These are phyloP conservation scores for Globisporangium cederbergense DNA, from an alignment of 352 stramenopile species.

Conservation along the genomic window DNA sequence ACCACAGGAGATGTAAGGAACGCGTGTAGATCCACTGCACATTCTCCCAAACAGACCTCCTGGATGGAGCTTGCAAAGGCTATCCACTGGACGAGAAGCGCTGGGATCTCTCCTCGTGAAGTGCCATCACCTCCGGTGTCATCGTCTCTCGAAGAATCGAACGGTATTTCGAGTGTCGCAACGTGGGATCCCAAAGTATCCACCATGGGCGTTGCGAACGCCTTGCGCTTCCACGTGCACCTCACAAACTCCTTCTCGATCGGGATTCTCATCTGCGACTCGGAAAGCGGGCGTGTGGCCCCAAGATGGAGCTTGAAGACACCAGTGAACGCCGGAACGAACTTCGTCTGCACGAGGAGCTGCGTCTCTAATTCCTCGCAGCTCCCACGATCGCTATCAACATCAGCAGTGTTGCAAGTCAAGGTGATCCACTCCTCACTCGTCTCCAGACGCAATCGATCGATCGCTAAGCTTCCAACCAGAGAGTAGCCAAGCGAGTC, in stretches of 20 bases:
- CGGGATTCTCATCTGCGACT: not conserved
- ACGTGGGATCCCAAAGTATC: too few species aligned
- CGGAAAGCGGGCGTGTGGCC: not conserved
- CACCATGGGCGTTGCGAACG: conserved; percentile 1
- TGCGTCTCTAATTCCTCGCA: not conserved
- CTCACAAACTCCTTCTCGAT: conserved; percentile 8
- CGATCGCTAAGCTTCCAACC: not conserved
- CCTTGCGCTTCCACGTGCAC: conserved; percentile 8
- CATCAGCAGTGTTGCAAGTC: not conserved
- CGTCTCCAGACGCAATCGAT: not conserved
- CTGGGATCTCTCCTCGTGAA: conserved; percentile 7
- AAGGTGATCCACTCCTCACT: conserved; percentile 11
- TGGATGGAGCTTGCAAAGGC: conserved; percentile 21
- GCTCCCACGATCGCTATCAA: not conserved
- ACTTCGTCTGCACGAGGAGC: not conserved
- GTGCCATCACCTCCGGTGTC: not conserved
- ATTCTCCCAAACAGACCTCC: conserved; percentile 29
- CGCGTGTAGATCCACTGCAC: conserved; percentile 18
- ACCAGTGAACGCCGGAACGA: not conserved
- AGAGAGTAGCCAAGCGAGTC: not conserved
- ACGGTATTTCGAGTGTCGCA: conserved; percentile 9
- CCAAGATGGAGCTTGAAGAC: conserved; percentile 9
- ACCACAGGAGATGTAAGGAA: not conserved
- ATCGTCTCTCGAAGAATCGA: conserved; percentile 2
- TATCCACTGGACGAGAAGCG: conserved; percentile 21